Evolutionary conservation across 2,329 filamentous ascomycete genomes (phyloP).

Genomic region (Hymenoscyphus albidus): DNA sequence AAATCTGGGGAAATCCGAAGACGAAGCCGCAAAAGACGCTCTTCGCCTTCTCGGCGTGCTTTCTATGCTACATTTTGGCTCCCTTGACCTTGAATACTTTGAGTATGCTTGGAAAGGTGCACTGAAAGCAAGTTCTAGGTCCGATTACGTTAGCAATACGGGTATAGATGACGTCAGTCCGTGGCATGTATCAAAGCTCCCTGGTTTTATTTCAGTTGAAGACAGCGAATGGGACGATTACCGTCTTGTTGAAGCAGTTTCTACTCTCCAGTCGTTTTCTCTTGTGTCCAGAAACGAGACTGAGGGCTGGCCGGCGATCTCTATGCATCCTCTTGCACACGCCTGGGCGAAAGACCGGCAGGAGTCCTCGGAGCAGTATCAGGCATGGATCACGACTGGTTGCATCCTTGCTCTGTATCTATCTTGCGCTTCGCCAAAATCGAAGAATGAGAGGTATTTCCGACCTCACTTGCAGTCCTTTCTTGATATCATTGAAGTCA

Average conservation of each 20-base stretch:
- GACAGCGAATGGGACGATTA: slow-evolving; percentile 31
- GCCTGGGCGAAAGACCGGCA: slow-evolving; percentile 26
- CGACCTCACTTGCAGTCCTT: background rate
- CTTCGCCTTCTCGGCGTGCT: slow-evolving; percentile 33
- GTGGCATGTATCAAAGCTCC: slow-evolving; percentile 24
- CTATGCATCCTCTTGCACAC: slow-evolving; percentile 29
- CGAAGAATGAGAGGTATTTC: slow-evolving; percentile 5
- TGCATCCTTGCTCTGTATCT: slow-evolving; percentile 21
- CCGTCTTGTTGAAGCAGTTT: slow-evolving; percentile 29
- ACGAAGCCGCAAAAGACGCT: slow-evolving; percentile 27
- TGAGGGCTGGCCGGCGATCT: slow-evolving; percentile 25
- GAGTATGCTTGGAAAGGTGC: slow-evolving; percentile 28
- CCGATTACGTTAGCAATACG: slow-evolving; percentile 6
- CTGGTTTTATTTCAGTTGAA: slow-evolving; percentile 19
- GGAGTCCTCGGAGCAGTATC: slow-evolving; percentile 12
- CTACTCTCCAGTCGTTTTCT: slow-evolving; percentile 32
- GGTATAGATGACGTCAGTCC: slow-evolving; percentile 5
- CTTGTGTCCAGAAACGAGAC: slow-evolving; percentile 23
- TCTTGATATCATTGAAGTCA: background rate
- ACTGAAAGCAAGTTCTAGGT: slow-evolving; percentile 6
- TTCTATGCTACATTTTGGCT: slow-evolving; percentile 29
- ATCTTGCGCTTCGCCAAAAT: slow-evolving; percentile 6
- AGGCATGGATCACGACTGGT: slow-evolving; percentile 18
- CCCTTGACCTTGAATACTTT: slow-evolving; percentile 34
- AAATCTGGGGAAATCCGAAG: slow-evolving; percentile 24